Evolutionary conservation across 2,329 filamentous ascomycete species (phyloP), one percentile per base, ranked within the genome.

Genomic region (Dactylellina parvicollis): DNA sequence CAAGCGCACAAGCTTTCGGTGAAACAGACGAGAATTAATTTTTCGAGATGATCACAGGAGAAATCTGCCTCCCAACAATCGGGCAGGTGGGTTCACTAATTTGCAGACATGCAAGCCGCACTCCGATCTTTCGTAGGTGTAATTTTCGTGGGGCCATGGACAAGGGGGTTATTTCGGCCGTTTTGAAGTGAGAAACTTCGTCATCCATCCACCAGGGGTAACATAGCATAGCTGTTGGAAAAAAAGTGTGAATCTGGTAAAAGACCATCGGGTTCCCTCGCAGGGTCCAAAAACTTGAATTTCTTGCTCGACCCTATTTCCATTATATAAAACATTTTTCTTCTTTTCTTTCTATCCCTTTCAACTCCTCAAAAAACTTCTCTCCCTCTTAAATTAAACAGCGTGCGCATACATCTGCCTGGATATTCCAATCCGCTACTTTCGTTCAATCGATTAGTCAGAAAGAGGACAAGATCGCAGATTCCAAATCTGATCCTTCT

Each of bases 41-140:
- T n/a, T n/a, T n/a, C n/a, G 5, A 12, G 30, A 32, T 32, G 30
- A 32, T 5, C 30, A 32, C 30, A 12, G 12, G 30, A 32, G 12
- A 12, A 12, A 32, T 32, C 30, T 32, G 30, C 5, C 5, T 32
- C 30, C 30, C 5, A 22, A 24, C n/a, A 3, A 50, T 50, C 24
- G 22, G 46, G 46, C 46, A 50, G 46, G 46, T 50, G 22, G 46
- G 46, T 20, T 10, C 30, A n/a, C n/a, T n/a, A n/a, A n/a, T n/a
- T n/a, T n/a, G n/a, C n/a, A n/a, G n/a, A n/a, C n/a, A n/a, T n/a
- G n/a, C n/a, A n/a, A n/a, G n/a, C n/a, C n/a, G n/a, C n/a, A n/a
- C n/a, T n/a, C n/a, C n/a, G n/a, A n/a, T n/a, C n/a, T n/a, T n/a
- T n/a, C n/a, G n/a, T n/a, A n/a, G n/a, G n/a, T n/a, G n/a, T n/a